phyloP scores from a whole-genome alignment of 192 early-diverging fungal species.

The Gryganskiella cystojenkinii region DNA sequence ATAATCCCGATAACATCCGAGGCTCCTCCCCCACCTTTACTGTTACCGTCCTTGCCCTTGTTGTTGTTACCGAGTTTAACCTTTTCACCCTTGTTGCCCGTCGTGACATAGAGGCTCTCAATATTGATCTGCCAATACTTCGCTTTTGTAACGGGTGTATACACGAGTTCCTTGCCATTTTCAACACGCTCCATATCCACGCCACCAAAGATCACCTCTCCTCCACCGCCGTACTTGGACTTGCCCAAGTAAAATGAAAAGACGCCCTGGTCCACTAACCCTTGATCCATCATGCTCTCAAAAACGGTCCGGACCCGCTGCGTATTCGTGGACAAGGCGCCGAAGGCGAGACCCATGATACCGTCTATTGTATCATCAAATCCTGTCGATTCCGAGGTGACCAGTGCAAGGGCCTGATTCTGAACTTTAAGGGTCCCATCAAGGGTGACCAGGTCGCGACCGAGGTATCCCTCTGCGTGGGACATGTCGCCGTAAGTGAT shows the following conservation, averaged over 20 bases:
- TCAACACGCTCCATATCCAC: neutral
- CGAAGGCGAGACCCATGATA: constrained; percentile 70
- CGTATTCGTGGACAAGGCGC: constrained; percentile 38
- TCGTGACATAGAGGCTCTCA: constrained; percentile 14
- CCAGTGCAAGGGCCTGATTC: neutral
- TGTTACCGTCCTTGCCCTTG: constrained; percentile 10
- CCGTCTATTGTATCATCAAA: constrained; percentile 67
- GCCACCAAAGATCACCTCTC: constrained; percentile 21
- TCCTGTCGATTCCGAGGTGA: constrained; percentile 36
- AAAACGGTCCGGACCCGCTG: constrained; percentile 40
- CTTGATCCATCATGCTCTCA: constrained; percentile 66
- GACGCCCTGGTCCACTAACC: constrained; percentile 58
- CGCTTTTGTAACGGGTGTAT: constrained; percentile 49
- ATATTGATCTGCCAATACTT: constrained; percentile 67
- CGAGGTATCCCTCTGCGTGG: constrained; percentile 14
- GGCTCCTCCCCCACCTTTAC: neutral
- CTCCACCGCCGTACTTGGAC: constrained; percentile 2
- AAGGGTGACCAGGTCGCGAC: constrained; percentile 11
- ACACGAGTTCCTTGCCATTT: neutral
- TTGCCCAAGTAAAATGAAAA: constrained; percentile 70
- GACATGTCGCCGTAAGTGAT: constrained; percentile 28
- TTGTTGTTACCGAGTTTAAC: neutral
- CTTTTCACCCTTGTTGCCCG: neutral
- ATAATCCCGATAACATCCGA: constrained; percentile 51
- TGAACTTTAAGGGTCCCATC: neutral